phyloP scores from a whole-genome alignment of 2,329 filamentous ascomycete species.

The Drechslerella coelobrocha region DNA sequence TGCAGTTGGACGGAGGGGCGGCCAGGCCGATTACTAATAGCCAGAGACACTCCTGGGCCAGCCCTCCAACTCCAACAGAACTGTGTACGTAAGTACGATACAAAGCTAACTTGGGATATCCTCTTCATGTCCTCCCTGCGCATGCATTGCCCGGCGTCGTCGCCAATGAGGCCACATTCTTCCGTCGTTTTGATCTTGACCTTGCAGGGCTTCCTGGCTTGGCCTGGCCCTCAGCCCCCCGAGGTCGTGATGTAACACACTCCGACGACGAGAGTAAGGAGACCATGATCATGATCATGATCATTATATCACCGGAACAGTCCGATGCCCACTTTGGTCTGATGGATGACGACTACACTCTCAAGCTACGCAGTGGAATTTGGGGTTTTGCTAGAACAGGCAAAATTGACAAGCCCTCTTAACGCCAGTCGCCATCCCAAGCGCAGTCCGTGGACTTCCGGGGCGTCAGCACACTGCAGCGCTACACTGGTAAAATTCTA shows the following conservation, averaged over 20 bases:
- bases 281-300: no score
- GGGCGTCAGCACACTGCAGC: conserved; percentile 4
- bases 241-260: conserved; percentile 20
- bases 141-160: no score
- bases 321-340: not conserved
- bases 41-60: no score
- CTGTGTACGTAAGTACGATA: no score
- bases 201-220: not conserved
- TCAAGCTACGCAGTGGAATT: not conserved
- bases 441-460: conserved; percentile 6
- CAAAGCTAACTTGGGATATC: no score
- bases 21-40: no score
- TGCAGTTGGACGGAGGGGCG: no score
- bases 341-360: conserved; percentile 13
- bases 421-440: conserved; percentile 3
- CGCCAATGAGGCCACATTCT: not conserved
- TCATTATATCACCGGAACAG: no score
- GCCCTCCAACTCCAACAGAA: no score
- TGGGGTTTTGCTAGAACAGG: not conserved
- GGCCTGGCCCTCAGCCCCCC: not conserved
- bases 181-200: not conserved
- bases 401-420: not conserved
- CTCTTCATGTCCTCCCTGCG: no score
- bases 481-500: not conserved
- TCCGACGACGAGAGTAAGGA: conserved; percentile 3